Conservation (phyloP, 2,329 filamentous ascomycete species). For the Didymella sp. region DNA sequence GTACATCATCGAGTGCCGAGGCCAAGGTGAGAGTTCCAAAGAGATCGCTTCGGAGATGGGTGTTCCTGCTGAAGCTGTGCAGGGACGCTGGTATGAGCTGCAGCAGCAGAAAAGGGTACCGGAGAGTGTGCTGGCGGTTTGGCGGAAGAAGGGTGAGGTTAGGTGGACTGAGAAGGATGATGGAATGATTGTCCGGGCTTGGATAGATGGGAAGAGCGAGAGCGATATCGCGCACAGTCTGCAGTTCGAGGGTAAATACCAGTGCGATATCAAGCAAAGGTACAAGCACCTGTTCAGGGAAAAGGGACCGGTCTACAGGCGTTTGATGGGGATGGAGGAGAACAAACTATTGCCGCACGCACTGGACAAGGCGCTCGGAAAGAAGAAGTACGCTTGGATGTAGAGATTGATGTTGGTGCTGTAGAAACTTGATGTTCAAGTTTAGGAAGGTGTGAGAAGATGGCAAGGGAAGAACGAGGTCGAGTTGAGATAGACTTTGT, state of each 20-base stretch:
- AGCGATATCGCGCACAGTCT: slow-evolving; percentile 3
- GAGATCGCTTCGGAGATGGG: slow-evolving; percentile 10
- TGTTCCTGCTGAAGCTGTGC: slow-evolving; percentile 3
- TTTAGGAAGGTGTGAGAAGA: not conserved
- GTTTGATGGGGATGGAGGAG: slow-evolving; percentile 5
- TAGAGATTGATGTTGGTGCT: not conserved
- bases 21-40: not conserved
- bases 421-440: not conserved
- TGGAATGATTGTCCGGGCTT: slow-evolving; percentile 9
- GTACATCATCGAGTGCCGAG: slow-evolving; percentile 10
- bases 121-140: slow-evolving; percentile 7
- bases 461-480: not conserved
- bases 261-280: slow-evolving; percentile 5
- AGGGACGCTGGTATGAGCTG: slow-evolving; percentile 14
- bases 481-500: not conserved
- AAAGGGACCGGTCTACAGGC: slow-evolving; percentile 6
- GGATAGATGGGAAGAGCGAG: slow-evolving; percentile 2
- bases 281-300: slow-evolving; percentile 1
- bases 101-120: slow-evolving; percentile 12
- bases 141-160: not conserved
- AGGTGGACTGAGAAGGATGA: slow-evolving; percentile 14
- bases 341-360: not conserved
- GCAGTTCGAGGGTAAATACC: not conserved
- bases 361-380: not conserved
- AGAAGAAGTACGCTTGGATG: slow-evolving; percentile 7